These are phyloP conservation scores for Phytophthora pinifolia DNA, from an alignment of 352 stramenopile species.

Conservation along the genomic window DNA sequence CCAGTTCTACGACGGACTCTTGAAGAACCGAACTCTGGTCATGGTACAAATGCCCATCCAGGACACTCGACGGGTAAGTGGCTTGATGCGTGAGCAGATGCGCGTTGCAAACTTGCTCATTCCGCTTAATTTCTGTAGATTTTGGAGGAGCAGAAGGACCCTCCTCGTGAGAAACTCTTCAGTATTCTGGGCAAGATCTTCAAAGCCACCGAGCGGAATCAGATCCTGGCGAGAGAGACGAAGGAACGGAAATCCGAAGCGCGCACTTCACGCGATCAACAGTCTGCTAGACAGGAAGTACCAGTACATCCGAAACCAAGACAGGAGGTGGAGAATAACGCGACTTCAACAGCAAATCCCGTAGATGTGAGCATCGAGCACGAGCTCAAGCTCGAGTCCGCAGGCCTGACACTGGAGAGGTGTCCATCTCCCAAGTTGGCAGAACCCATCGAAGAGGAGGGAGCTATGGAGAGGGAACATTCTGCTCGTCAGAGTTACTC, in stretches of 20 bases:
- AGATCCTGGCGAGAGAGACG: conserved; percentile 28
- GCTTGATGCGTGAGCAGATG: background rate
- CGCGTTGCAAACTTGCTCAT: background rate
- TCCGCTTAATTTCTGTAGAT: conserved; percentile 38
- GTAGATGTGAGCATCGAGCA: conserved; percentile 13
- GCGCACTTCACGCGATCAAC: conserved; percentile 3
- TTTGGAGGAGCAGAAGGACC: conserved; percentile 65
- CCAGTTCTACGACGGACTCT: conserved; percentile 59
- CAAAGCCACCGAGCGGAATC: conserved; percentile 68
- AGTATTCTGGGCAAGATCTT: conserved; percentile 74
- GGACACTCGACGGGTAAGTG: conserved; percentile 64
- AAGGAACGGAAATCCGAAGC: conserved; percentile 23
- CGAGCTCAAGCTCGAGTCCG: conserved; percentile 7
- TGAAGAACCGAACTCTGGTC: conserved; percentile 58
- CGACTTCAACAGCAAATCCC: background rate
- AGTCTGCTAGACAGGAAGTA: background rate
- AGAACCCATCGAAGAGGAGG: background rate
- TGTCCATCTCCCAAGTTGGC: conserved; percentile 23
- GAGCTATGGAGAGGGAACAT: background rate
- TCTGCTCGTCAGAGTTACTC: conserved; percentile 27
- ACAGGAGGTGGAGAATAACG: background rate
- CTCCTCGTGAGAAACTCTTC: conserved; percentile 70
- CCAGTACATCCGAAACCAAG: conserved; percentile 9
- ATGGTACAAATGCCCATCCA: conserved; percentile 82
- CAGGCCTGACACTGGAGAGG: conserved; percentile 11